phyloP scores from a whole-genome alignment of 768 basidiomycete species.

The Phanerodontia chrysosporium region DNA sequence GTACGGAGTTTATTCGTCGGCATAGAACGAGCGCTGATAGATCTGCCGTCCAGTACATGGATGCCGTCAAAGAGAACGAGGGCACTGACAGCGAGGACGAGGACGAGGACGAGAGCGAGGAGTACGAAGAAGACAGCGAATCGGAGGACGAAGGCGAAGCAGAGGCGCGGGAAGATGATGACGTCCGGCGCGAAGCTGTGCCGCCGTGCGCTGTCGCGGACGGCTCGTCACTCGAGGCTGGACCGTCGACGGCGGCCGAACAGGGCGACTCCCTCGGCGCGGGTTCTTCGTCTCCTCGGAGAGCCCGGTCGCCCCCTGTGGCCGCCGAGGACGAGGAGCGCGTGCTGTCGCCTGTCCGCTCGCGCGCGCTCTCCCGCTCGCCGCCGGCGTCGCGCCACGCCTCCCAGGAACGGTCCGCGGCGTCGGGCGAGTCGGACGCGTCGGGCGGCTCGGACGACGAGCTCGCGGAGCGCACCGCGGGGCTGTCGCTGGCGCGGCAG shows the following conservation, averaged over 20 bases:
- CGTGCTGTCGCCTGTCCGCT: slow-evolving; percentile 8
- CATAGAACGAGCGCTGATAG: neutral
- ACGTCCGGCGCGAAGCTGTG: slow-evolving; percentile 14
- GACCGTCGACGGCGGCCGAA: neutral
- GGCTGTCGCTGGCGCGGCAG: slow-evolving; percentile 19
- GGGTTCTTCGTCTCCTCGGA: neutral
- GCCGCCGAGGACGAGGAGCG: neutral
- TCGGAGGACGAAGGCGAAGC: slow-evolving; percentile 28
- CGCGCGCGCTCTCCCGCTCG: slow-evolving; percentile 16
- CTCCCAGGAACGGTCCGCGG: slow-evolving; percentile 13
- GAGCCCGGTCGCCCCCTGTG: neutral
- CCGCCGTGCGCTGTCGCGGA: slow-evolving; percentile 6
- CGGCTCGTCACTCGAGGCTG: slow-evolving; percentile 13
- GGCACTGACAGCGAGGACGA: neutral
- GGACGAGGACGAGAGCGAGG: slow-evolving; percentile 21
- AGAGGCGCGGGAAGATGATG: slow-evolving; percentile 21
- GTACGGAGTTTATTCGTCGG: slow-evolving; percentile 37
- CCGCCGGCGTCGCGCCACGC: slow-evolving; percentile 16
- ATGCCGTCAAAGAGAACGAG: slow-evolving; percentile 38
- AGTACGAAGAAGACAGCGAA: slow-evolving; percentile 25
- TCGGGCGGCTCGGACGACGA: slow-evolving; percentile 37
- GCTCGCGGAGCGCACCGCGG: slow-evolving; percentile 39
- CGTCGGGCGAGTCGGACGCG: slow-evolving; percentile 7
- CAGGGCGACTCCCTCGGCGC: neutral
- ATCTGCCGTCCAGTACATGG: slow-evolving; percentile 57